Evolutionary conservation across 2,329 filamentous ascomycete genomes (phyloP).

Genomic region (Aureobasidium sp.): DNA sequence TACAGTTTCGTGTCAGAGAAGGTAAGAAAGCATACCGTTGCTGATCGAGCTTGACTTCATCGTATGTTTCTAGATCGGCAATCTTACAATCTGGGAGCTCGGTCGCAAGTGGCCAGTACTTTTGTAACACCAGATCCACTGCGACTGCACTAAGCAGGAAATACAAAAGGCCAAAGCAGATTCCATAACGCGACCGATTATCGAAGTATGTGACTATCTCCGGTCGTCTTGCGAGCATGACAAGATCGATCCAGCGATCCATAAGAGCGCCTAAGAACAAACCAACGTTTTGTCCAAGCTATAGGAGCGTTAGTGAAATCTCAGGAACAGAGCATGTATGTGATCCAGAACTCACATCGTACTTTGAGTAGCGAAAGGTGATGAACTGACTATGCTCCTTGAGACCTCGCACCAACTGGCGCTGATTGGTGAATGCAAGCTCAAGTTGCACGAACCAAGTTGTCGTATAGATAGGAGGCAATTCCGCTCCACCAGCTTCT

Average conservation of each 20-base stretch:
- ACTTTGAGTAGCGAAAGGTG: slow-evolving; percentile 51
- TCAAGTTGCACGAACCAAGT: slow-evolving; percentile 53
- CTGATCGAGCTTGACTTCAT: slow-evolving; percentile 5
- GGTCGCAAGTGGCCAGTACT: slow-evolving; percentile 16
- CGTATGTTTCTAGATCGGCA: slow-evolving; percentile 4
- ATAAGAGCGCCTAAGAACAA: slow-evolving; percentile 51
- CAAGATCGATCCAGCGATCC: slow-evolving; percentile 48
- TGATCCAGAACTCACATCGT: slow-evolving; percentile 30
- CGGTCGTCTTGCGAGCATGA: slow-evolving; percentile 35
- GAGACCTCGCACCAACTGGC: slow-evolving; percentile 48
- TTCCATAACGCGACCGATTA: slow-evolving; percentile 37
- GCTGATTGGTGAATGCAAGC: slow-evolving; percentile 47
- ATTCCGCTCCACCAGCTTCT: slow-evolving; percentile 43
- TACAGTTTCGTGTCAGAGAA: background rate
- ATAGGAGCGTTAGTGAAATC: background rate
- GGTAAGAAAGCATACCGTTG: background rate
- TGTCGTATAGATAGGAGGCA: slow-evolving; percentile 49
- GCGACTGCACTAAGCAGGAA: slow-evolving; percentile 52
- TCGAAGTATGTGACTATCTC: slow-evolving; percentile 35
- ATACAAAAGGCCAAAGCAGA: slow-evolving; percentile 52
- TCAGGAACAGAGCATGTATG: background rate
- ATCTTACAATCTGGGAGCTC: slow-evolving; percentile 16
- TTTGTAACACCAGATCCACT: slow-evolving; percentile 43
- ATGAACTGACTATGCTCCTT: slow-evolving; percentile 51
- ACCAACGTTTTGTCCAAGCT: slow-evolving; percentile 46